Base-by-base conservation (phyloP, 495 filamentous ascomycete genomes). In the Hyphodiscus hymeniophilus region DNA sequence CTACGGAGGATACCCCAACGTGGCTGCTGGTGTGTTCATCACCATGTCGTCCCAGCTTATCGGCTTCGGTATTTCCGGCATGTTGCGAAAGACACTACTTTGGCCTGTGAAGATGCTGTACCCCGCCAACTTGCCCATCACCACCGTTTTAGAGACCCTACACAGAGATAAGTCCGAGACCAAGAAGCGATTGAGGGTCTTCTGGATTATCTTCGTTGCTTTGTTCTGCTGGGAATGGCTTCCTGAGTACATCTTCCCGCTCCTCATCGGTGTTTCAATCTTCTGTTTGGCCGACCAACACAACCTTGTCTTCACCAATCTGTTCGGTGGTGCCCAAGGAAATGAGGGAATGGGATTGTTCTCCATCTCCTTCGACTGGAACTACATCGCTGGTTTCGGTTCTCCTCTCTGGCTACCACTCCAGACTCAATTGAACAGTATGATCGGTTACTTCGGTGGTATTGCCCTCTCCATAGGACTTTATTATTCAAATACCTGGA, bases 271-370 rank as follows among this genome's bases (percentile, higher is more conserved):
- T 8, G 56, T 82, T 22, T 75, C 71, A 0, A 70, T 82, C 31
- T 72, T 75, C 50, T 80, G 77, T 50, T 61, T 82, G 3, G 78
- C 77, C 10, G 63, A 68, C 3, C 64, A 71, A 39, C 60, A 72
- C 52, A 66, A 62, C 12, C 38, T 44, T 34, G 71, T 82, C 5
- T 79, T 84, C 59, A 78, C 76, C 44, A 68, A 66, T 40, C 38
- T 81, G 6, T 82, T 82, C 42, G 78, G 78, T n/a, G 78, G 78
- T 3, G 59, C 76, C 0, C 48, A 63, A 3, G 70, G 65, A 20
- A 80, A 82, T 48, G 75, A 75, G 35, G 46, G 48, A 28, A 21
- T 56, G 6, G 72, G 72, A 3, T 42, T 73, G 15, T 22, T 54
- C 1, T 38, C 46, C 7, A 23, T 71, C 30, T 61, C 51, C 17